Evolutionary conservation across 2,329 filamentous ascomycete species (phyloP).

Genomic region (Alternaria ethzedia): DNA sequence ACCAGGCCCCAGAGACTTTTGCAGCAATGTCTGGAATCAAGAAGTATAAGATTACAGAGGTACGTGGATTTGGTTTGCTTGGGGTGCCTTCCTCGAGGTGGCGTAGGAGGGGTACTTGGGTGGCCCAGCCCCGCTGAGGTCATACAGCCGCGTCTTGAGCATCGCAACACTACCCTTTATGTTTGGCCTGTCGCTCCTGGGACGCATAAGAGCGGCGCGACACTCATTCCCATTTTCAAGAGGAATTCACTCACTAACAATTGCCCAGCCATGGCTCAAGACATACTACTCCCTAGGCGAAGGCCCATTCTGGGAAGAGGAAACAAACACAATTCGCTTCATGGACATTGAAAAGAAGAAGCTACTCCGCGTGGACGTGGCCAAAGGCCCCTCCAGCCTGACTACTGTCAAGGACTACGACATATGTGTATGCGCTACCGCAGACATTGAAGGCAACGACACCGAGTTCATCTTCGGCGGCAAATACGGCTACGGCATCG

Average conservation of each 20-base stretch:
- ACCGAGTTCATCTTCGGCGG: conserved; percentile 77
- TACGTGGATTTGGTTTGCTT: conserved; percentile 25
- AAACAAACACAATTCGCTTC: conserved; percentile 72
- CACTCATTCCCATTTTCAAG: not conserved
- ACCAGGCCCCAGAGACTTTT: conserved; percentile 14
- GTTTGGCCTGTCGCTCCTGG: not conserved
- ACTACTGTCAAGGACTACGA: conserved; percentile 62
- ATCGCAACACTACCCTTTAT: not conserved
- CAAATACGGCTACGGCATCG: conserved; percentile 81
- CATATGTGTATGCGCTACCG: conserved; percentile 66
- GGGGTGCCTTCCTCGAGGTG: not conserved
- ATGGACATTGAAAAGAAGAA: conserved; percentile 82
- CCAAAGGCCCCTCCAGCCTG: conserved; percentile 66
- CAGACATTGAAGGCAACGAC: conserved; percentile 74
- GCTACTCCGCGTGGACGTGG: conserved; percentile 73
- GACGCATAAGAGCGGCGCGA: not conserved
- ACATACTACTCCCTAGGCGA: conserved; percentile 73
- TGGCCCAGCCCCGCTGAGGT: conserved; percentile 28
- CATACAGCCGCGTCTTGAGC: conserved; percentile 12
- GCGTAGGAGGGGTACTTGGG: conserved; percentile 35
- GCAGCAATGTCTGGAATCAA: conserved; percentile 38
- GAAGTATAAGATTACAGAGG: conserved; percentile 46
- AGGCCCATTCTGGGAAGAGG: conserved; percentile 74
- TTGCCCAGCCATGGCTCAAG: conserved; percentile 60
- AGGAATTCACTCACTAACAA: conserved; percentile 12